Evolutionary conservation across 805 yeast species (phyloP).

Genomic region (Starmerella geochares): DNA sequence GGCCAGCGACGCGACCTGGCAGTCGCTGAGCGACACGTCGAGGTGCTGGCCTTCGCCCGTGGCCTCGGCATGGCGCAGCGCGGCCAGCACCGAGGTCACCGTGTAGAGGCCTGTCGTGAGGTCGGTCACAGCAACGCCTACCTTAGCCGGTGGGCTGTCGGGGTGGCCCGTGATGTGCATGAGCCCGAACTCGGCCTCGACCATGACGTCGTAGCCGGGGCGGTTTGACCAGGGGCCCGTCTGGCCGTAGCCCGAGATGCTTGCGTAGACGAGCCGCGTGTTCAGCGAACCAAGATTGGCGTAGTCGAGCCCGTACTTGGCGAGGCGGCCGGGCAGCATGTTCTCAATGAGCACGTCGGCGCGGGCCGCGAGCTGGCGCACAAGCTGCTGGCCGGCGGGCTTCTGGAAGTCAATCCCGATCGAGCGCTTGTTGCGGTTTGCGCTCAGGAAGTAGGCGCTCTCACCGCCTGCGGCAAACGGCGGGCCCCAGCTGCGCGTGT

Average conservation of each 20-base stretch:
- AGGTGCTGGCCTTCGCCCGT: conserved; percentile 35
- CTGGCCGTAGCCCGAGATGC: conserved; percentile 38
- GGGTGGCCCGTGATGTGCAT: conserved; percentile 39
- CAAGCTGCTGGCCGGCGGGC: conserved; percentile 30
- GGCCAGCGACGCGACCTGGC: conserved; percentile 36
- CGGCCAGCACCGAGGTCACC: conserved; percentile 33
- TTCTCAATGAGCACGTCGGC: conserved; percentile 36
- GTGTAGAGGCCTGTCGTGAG: conserved; percentile 36
- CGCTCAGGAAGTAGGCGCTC: conserved; percentile 34
- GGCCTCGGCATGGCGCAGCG: conserved; percentile 30
- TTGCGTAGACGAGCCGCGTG: conserved; percentile 32
- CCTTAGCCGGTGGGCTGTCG: conserved; percentile 36
- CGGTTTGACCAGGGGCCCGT: conserved; percentile 34
- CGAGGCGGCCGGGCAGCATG: conserved; percentile 34
- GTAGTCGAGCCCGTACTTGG: conserved; percentile 33
- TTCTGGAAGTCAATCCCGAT: conserved; percentile 33
- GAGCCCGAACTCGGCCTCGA: conserved; percentile 38
- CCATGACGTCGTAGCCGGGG: conserved; percentile 39
- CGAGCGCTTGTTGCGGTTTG: conserved; percentile 34
- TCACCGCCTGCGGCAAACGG: conserved; percentile 35
- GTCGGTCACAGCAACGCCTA: conserved; percentile 39
- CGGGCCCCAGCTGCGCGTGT: conserved; percentile 39
- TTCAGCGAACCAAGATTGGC: conserved; percentile 26
- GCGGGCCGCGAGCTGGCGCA: conserved; percentile 26
- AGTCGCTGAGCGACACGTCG: conserved; percentile 34